phyloP scores from a whole-genome alignment of 169 alveolate species.

The Perkinsus olseni region DNA sequence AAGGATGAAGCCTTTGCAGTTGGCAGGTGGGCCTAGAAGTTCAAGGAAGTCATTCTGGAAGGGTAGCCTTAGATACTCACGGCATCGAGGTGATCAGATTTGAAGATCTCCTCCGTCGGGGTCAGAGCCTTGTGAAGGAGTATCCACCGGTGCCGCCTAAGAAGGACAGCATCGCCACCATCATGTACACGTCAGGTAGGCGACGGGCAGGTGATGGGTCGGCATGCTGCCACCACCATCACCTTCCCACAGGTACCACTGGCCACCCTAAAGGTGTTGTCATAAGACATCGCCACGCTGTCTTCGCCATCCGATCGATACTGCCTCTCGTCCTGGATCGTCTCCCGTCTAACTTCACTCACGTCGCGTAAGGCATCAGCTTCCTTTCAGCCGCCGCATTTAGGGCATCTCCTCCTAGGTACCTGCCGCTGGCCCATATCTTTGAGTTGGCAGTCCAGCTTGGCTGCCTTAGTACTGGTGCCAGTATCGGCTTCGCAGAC shows the following conservation, averaged over 20 bases:
- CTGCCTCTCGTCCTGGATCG: background rate
- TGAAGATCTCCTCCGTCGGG: background rate
- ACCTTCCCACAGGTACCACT: background rate
- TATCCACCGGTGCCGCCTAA: background rate
- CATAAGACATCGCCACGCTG: background rate
- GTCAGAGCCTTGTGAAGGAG: background rate
- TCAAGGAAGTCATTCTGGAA: no score
- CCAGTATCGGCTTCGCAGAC: background rate
- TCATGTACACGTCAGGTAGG: background rate
- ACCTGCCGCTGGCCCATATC: background rate
- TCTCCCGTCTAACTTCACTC: background rate
- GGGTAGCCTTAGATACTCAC: background rate
- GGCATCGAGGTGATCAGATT: background rate
- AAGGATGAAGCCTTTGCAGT: background rate
- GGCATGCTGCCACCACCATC: background rate
- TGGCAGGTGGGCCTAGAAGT: background rate
- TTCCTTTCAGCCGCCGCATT: background rate
- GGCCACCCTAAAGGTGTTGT: background rate
- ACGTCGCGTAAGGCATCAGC: background rate
- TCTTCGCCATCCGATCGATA: background rate
- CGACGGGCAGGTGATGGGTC: background rate
- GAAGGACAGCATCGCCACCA: background rate
- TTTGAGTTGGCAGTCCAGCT: background rate
- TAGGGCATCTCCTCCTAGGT: background rate
- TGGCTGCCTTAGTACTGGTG: background rate